Evolutionary conservation across 495 filamentous ascomycete species (phyloP), one percentile per base, ranked within the genome.

Genomic region (Sordaria brevicollis): DNA sequence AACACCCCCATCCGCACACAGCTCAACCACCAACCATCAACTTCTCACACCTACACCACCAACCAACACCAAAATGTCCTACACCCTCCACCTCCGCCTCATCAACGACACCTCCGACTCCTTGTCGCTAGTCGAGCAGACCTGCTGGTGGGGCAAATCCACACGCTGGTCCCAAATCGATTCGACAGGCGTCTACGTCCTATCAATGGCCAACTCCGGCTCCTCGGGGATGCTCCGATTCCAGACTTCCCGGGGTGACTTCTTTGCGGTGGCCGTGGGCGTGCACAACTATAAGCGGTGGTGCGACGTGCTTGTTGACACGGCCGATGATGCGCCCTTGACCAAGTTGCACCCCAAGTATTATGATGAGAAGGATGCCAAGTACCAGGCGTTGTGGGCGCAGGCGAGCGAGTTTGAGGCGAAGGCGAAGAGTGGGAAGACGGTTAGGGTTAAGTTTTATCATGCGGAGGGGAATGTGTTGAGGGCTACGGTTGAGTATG

Each of bases 201-300:
- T 70, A 10, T 25, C 35, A 31, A 70, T 70, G 69, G 35, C 25
- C 1, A 2, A 1, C 0, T 39, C 34, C 38, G 69, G 69, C 8
- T 39, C 35, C 36, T 70, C 69, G 4, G 69, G 69, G 6, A 70
- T 70, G 69, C 33, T 70, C 2, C 69, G 69, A 21, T 35, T 70
- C 29, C 69, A 38, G 7, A 43, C 65, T 7, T 68, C 35, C 19
- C 21, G 41, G 17, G 69, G 69, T 35, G 69, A 70, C 4, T 39
- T 13, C 69, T 70, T 70, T n/a, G 33, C 69, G 65, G 38, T 70
- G 2, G 65, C 65, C 33, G 65, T n/a, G 38, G 69, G 69, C 8
- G 35, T 70, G 29, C 69, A 70, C 69, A 70, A 70, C 38, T 37
- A 68, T 65, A 70, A 70, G 69, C 69, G 69, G n/a, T 70, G 69